These are phyloP conservation scores for Parachlorella kessleri DNA, from an alignment of 139 green algal genomes.

Conservation along the genomic window DNA sequence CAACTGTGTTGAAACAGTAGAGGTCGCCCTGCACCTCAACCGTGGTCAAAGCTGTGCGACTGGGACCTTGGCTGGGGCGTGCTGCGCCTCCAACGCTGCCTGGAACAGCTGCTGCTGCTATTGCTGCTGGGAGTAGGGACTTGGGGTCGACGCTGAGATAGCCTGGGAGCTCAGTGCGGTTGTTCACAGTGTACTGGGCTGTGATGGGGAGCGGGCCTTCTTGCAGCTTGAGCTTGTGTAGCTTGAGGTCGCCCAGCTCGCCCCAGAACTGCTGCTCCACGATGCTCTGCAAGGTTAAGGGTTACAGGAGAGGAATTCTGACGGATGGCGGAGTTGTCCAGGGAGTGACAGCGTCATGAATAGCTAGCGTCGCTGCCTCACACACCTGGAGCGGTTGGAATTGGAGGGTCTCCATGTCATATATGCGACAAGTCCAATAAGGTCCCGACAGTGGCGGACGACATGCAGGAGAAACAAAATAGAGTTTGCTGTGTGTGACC, in stretches of 20 bases:
- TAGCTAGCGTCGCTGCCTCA: background rate
- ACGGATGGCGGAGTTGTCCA: too few relatives aligned
- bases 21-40: slow-evolving; percentile 38
- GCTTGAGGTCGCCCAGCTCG: slow-evolving; percentile 73
- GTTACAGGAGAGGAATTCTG: too few relatives aligned
- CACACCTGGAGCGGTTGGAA: background rate
- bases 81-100: too few relatives aligned
- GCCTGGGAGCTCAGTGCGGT: slow-evolving; percentile 18
- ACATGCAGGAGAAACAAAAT: too few relatives aligned
- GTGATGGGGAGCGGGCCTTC: slow-evolving; percentile 52
- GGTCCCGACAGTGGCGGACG: too few relatives aligned
- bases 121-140: background rate
- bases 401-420: too few relatives aligned
- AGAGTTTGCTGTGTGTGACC: too few relatives aligned
- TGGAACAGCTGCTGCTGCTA: too few relatives aligned
- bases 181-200: slow-evolving; percentile 18
- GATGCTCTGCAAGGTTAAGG: slow-evolving; percentile 76
- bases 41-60: too few relatives aligned
- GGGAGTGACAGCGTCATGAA: too few relatives aligned
- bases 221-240: slow-evolving; percentile 56
- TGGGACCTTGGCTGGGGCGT: background rate
- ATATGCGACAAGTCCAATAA: too few relatives aligned
- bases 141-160: slow-evolving; percentile 8
- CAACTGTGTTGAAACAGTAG: slow-evolving; percentile 80
- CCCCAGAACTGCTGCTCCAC: slow-evolving; percentile 85